Conservation (phyloP, 2,329 filamentous ascomycete species). For the Cephalotrichum gorgonifer region DNA sequence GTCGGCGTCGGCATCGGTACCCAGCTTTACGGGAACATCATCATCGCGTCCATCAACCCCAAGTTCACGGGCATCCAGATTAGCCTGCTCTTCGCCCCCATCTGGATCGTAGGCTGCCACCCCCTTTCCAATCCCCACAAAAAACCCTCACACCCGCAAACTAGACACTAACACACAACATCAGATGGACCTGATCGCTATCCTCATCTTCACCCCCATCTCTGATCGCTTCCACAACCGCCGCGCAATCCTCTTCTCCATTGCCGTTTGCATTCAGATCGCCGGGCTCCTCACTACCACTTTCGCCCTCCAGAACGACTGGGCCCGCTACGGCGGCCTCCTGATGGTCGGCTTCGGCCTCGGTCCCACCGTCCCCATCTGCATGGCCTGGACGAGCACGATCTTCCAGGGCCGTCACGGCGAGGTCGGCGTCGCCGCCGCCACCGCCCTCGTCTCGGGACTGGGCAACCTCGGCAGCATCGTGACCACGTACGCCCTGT, state of each 20-base stretch:
- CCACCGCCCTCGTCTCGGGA: conserved; percentile 75
- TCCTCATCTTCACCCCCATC: conserved; percentile 73
- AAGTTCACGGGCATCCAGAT: conserved; percentile 62
- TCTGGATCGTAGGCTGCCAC: conserved; percentile 63
- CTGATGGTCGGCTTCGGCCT: conserved; percentile 84
- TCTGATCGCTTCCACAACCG: conserved; percentile 78
- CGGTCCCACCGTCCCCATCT: conserved; percentile 82
- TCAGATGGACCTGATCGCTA: conserved; percentile 79
- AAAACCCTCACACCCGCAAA: conserved; percentile 2
- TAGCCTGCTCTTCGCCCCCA: conserved; percentile 77
- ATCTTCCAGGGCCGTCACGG: conserved; percentile 85
- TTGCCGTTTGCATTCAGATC: conserved; percentile 69
- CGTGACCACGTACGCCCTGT: conserved; percentile 79
- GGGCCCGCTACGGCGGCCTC: conserved; percentile 82
- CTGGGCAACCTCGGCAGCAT: conserved; percentile 81
- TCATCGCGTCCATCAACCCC: conserved; percentile 71
- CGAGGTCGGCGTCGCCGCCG: conserved; percentile 82
- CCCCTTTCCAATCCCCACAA: background rate
- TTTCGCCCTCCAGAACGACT: conserved; percentile 59
- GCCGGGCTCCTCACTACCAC: conserved; percentile 70
- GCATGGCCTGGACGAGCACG: conserved; percentile 88
- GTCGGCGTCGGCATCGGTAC: conserved; percentile 87
- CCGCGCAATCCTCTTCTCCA: conserved; percentile 72
- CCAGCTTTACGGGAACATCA: conserved; percentile 78
- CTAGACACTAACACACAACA: conserved; percentile 5